Evolutionary conservation across 2,329 filamentous ascomycete genomes (phyloP), one percentile per base, ranked within the genome.

Genomic region (Ceratocystiopsis brevicomis): DNA sequence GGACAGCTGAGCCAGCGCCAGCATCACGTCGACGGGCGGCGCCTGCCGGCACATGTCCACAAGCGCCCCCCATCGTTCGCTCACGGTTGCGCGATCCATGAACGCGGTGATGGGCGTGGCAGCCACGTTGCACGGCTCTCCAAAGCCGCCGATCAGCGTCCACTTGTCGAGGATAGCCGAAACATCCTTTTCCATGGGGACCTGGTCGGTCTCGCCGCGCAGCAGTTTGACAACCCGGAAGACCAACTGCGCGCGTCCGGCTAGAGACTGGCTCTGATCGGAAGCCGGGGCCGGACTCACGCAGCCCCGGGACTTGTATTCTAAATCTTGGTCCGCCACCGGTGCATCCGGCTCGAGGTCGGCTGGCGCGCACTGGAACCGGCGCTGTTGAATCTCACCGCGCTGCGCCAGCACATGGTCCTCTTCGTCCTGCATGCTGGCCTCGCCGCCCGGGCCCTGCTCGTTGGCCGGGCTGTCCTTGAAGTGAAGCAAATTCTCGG

Each of bases 401-500:
- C 49, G 45, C 0, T 14, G 16, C 5, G 41, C 16, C 1, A 49
- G 35, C 1, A 15, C 6, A 14, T 5, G 6, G 12, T 21, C 13
- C 11, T 21, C n/a, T 9, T 15, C 30, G 5, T 18, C 21, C 3
- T 5, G 13, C 18, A 9, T 13, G 3, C 37, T 17, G n/a, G 16
- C 18, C 37, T 16, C 13, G 10, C 15, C 25, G 6, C 32, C 38
- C 6, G 37, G 11, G 1, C 16, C 10, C 10, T 11, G 17, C 17
- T 35, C 19, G 5, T 3, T 8, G 14, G n/a, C 38, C 4, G 21
- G 6, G 4, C 14, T 13, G 13, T 42, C 40, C 10, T 41, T 13
- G 33, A 53, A 62, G 40, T 4, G 34, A 15, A 34, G 49, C 0
- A 65, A 51, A 0, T 48, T 47, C 1, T 49, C 48, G 0, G 61